Evolutionary conservation across 371 early-diverging fungal species (phyloP), one percentile per base, ranked within the genome.

Genomic region (Rhizopus microsporus): DNA sequence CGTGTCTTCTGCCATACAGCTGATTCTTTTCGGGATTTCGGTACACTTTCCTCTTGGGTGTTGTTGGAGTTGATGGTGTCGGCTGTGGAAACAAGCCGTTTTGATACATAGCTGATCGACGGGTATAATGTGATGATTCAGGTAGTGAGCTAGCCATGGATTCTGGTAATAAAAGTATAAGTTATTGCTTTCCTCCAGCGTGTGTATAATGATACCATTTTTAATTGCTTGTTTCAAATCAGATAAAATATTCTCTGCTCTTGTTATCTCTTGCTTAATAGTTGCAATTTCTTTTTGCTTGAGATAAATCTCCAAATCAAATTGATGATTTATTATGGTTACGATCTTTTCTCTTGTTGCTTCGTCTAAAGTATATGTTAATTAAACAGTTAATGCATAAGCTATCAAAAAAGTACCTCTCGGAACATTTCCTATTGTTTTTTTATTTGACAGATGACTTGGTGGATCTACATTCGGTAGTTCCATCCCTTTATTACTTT

Each of bases 261-360:
- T 80, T 7, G 59, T 69, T 13, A 90, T 77, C 48, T 88, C 89
- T 45, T 71, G 60, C 17, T 72, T 55, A 44, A 90, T 84, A 3
- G 80, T 55, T 0, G 74, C 69, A 6, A 83, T 48, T 59, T 91
- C 91, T 29, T 78, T 78, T 60, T 83, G 75, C 38, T 88, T 87
- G 16, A 91, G 62, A 48, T 81, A 78, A 42, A 89, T 78, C 66
- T 89, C 91, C 13, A 87, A 69, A 67, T 91, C 89, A 56, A 91
- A 87, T 64, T 91, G 90, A 37, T 83, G 84, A 53, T 82, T 74
- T 34, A 90, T 83, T 43, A 87, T 83, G 49, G 78, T 78, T 37
- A 60, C 53, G 23, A 86, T 74, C 56, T 78, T 85, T 59, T 77
- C 68, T 54, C 72, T 68, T 57, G 80, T 85, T 29, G 63, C 67